Evolutionary conservation across 805 yeast genomes (phyloP).

Genomic region (Starmerella floris): DNA sequence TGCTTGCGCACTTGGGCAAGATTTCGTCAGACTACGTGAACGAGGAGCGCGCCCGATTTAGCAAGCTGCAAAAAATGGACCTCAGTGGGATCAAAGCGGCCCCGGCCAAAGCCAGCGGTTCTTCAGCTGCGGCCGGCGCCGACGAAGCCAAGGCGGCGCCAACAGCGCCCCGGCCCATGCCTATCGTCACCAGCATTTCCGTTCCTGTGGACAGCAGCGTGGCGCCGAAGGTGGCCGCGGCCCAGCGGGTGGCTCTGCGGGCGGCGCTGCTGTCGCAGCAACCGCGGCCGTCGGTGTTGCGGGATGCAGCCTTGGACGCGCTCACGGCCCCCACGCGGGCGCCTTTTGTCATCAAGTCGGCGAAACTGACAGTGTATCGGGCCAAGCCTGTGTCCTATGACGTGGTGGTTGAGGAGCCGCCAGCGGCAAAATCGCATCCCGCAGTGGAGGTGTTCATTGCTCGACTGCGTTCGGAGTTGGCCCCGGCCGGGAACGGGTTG

Average conservation of each 20-base stretch:
- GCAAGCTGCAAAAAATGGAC: constrained; percentile 50
- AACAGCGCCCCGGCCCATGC: constrained; percentile 17
- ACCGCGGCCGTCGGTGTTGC: constrained; percentile 31
- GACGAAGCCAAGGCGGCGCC: constrained; percentile 17
- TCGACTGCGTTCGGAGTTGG: constrained; percentile 7
- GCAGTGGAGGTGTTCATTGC: constrained; percentile 13
- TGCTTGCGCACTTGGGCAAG: constrained; percentile 65
- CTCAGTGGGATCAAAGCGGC: constrained; percentile 42
- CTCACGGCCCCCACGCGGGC: constrained; percentile 34
- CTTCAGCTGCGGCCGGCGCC: constrained; percentile 13
- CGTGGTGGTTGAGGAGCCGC: constrained; percentile 16
- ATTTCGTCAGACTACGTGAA: constrained; percentile 45
- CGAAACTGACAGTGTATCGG: constrained; percentile 12
- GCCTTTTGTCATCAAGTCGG: constrained; percentile 31
- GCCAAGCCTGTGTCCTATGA: constrained; percentile 18
- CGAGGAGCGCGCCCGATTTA: constrained; percentile 43
- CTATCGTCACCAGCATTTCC: constrained; percentile 8
- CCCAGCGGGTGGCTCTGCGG: constrained; percentile 34
- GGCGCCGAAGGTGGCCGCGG: constrained; percentile 28
- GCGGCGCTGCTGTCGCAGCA: constrained; percentile 32
- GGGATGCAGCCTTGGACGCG: constrained; percentile 50
- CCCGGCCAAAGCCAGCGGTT: constrained; percentile 22
- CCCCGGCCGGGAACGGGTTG: neutral
- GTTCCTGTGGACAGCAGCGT: constrained; percentile 22
- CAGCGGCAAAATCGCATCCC: constrained; percentile 7